These are phyloP conservation scores for Phlebiopsis gigantea DNA, from an alignment of 768 basidiomycete genomes.

Conservation along the genomic window DNA sequence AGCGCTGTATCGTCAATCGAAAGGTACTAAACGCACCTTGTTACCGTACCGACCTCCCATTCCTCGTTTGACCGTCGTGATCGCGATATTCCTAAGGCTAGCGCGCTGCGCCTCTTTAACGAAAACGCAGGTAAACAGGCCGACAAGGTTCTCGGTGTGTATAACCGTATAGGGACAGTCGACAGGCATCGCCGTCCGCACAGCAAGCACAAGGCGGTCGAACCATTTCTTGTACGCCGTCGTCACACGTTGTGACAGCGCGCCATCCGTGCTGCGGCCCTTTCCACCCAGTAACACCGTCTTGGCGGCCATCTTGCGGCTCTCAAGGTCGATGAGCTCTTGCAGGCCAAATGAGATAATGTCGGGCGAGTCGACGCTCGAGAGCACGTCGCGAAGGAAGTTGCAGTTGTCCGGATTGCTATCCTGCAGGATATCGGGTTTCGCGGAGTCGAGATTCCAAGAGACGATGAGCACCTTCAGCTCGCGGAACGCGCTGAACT, in stretches of 20 bases:
- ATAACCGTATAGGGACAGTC: conserved; percentile 74
- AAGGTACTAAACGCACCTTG: conserved; percentile 66
- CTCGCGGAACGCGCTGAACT: conserved; percentile 76
- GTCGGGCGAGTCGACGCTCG: conserved; percentile 71
- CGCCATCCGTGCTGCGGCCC: conserved; percentile 57
- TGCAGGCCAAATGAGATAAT: conserved; percentile 94
- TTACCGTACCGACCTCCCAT: conserved; percentile 94
- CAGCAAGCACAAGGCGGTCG: conserved; percentile 67
- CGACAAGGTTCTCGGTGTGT: conserved; percentile 87
- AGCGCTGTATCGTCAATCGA: too few species aligned
- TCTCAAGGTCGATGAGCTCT: conserved; percentile 94
- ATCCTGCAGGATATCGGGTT: conserved; percentile 67
- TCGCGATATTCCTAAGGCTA: conserved; percentile 58
- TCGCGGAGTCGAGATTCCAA: conserved; percentile 91
- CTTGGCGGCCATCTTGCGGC: conserved; percentile 88
- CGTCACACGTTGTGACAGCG: conserved; percentile 78
- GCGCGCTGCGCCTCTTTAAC: conserved; percentile 61
- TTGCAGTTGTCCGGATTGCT: conserved; percentile 59
- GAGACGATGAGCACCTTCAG: conserved; percentile 76
- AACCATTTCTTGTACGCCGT: conserved; percentile 86
- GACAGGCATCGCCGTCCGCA: conserved; percentile 68
- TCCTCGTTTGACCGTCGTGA: conserved; percentile 86
- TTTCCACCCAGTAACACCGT: conserved; percentile 75
- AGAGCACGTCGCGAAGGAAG: conserved; percentile 76
- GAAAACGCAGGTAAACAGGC: conserved; percentile 76